Conservation (phyloP, 73 alveolate species). For the Paramecium sexaurelia region DNA sequence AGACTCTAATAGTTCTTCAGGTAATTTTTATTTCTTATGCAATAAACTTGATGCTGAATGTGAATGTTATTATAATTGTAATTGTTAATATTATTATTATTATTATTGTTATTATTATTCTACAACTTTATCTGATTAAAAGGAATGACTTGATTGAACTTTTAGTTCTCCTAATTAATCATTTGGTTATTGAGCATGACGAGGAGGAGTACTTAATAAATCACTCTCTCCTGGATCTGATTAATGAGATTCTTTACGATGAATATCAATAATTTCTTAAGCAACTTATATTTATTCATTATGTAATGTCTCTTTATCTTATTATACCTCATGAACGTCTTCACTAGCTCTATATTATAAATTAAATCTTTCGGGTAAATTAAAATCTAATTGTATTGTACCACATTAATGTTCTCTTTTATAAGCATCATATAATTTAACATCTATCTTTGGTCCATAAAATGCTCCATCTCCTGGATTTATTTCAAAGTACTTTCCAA, state of each 20-base stretch:
- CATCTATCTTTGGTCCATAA: constrained; percentile 99
- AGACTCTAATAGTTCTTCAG: not conserved
- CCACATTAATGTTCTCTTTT: constrained; percentile 99
- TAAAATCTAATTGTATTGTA: constrained; percentile 96
- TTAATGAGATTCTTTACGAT: constrained; percentile 28
- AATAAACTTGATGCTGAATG: constrained; percentile 57
- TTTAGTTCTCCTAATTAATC: not conserved
- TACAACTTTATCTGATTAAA: not conserved
- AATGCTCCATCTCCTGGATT: constrained; percentile 99
- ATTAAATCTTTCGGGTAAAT: constrained; percentile 98
- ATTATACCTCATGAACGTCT: constrained; percentile 67
- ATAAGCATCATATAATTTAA: constrained; percentile 97
- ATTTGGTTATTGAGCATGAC: not conserved
- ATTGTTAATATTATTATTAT: not conserved
- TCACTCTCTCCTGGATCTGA: constrained; percentile 28
- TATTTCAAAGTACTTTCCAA: constrained; percentile 97
- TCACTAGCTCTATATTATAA: constrained; percentile 91
- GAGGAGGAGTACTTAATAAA: constrained; percentile 42
- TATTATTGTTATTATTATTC: not conserved
- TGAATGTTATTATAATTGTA: not conserved
- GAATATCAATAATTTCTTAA: constrained; percentile 24
- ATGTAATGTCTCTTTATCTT: constrained; percentile 22
- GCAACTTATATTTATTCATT: constrained; percentile 56
- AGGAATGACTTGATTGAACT: not conserved
- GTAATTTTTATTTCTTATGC: constrained; percentile 69